Conservation (phyloP, 352 stramenopile species). For the Phytophthora podocarpi region DNA sequence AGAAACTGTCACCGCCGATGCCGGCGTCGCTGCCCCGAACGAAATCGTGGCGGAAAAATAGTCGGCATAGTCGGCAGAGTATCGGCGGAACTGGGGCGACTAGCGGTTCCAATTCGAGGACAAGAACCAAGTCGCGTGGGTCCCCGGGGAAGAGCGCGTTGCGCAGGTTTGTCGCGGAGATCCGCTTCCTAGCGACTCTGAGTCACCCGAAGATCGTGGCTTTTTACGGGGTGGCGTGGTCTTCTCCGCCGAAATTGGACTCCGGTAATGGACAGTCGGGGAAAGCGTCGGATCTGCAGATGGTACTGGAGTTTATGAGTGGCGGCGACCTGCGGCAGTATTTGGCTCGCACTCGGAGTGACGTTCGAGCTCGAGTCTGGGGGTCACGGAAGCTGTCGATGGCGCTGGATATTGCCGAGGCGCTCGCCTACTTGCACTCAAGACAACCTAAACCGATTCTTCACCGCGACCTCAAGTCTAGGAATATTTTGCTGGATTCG, state of each 20-base stretch:
- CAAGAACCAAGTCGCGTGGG: slow-evolving; percentile 31
- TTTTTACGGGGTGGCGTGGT: slow-evolving; percentile 82
- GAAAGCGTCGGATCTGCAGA: slow-evolving; percentile 54
- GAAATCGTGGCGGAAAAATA: slow-evolving; percentile 38
- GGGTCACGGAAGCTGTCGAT: slow-evolving; percentile 59
- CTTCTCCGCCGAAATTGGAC: slow-evolving; percentile 17
- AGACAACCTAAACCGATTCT: slow-evolving; percentile 52
- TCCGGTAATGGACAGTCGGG: background rate
- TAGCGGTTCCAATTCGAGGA: slow-evolving; percentile 11
- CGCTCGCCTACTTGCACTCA: slow-evolving; percentile 71
- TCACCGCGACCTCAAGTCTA: slow-evolving; percentile 75
- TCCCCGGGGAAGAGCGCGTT: slow-evolving; percentile 15
- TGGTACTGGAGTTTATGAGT: slow-evolving; percentile 80
- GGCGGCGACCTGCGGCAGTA: slow-evolving; percentile 66
- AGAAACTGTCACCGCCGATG: slow-evolving; percentile 50
- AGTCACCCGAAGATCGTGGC: slow-evolving; percentile 80
- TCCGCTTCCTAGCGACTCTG: slow-evolving; percentile 64
- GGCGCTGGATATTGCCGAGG: slow-evolving; percentile 64
- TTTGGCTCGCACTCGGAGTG: slow-evolving; percentile 38
- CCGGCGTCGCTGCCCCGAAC: slow-evolving; percentile 31
- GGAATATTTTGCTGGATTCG: slow-evolving; percentile 66
- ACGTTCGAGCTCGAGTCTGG: slow-evolving; percentile 44
- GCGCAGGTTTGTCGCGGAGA: slow-evolving; percentile 64
- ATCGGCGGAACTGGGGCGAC: slow-evolving; percentile 6
- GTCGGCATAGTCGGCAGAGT: slow-evolving; percentile 26